phyloP scores from a whole-genome alignment of 2,329 filamentous ascomycete genomes.

The Magnaporthiopsis rhizophila region DNA sequence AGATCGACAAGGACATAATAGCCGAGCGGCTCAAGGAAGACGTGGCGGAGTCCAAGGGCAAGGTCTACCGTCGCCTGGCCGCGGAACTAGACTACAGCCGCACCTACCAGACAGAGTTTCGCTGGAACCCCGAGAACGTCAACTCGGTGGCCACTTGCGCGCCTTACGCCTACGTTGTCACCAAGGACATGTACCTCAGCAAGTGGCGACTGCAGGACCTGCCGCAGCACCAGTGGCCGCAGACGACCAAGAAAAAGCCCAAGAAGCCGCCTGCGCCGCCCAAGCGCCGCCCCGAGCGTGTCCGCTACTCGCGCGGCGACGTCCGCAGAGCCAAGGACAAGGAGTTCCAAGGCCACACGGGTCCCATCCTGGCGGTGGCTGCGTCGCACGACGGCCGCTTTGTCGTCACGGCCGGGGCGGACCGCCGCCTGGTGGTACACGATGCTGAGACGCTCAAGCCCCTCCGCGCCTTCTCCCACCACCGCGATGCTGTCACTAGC shows the following conservation, averaged over 20 bases:
- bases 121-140: slow-evolving; percentile 67
- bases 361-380: slow-evolving; percentile 73
- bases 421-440: slow-evolving; percentile 82
- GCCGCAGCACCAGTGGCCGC: slow-evolving; percentile 50
- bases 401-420: slow-evolving; percentile 81
- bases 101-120: slow-evolving; percentile 64
- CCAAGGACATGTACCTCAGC: slow-evolving; percentile 74
- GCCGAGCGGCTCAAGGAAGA: slow-evolving; percentile 87
- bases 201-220: slow-evolving; percentile 81
- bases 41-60: slow-evolving; percentile 83
- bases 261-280: slow-evolving; percentile 51
- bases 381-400: slow-evolving; percentile 85
- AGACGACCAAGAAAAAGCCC: slow-evolving; percentile 49
- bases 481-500: slow-evolving; percentile 79
- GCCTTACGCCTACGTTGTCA: slow-evolving; percentile 80
- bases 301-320: slow-evolving; percentile 56
- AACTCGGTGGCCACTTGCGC: slow-evolving; percentile 73
- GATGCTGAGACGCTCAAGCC: slow-evolving; percentile 71
- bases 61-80: slow-evolving; percentile 75
- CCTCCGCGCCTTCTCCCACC: slow-evolving; percentile 79
- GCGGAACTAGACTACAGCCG: slow-evolving; percentile 60
- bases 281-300: slow-evolving; percentile 53
- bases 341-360: slow-evolving; percentile 69
- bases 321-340: slow-evolving; percentile 52
- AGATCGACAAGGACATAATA: slow-evolving; percentile 88